Evolutionary conservation across 2,329 filamentous ascomycete species (phyloP).

Genomic region (Fusarium mundagurra): DNA sequence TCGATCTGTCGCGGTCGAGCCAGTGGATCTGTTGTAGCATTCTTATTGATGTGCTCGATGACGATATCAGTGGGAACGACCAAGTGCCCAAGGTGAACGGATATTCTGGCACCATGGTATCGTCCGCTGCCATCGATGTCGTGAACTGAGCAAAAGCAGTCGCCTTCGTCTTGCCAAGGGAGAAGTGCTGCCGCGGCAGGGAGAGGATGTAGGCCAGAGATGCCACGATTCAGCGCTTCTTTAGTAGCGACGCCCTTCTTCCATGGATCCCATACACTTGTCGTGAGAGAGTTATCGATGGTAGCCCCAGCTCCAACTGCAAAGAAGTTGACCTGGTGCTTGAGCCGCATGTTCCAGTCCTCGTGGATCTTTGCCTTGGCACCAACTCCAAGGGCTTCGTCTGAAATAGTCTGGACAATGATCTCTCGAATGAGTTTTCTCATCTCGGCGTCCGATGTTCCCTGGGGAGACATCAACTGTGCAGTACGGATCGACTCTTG

Average conservation of each 20-base stretch:
- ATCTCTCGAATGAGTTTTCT: constrained; percentile 52
- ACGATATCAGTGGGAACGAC: constrained; percentile 76
- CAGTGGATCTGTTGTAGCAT: constrained; percentile 68
- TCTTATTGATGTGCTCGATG: constrained; percentile 74
- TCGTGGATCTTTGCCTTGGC: constrained; percentile 58
- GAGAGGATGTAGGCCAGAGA: constrained; percentile 26
- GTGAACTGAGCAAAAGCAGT: constrained; percentile 83
- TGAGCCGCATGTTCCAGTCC: constrained; percentile 56
- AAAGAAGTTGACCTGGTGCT: constrained; percentile 78
- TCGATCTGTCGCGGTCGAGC: constrained; percentile 75
- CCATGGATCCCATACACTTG: constrained; percentile 61
- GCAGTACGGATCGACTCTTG: constrained; percentile 45
- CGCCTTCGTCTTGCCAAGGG: constrained; percentile 80
- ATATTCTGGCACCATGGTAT: constrained; percentile 70
- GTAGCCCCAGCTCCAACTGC: constrained; percentile 70
- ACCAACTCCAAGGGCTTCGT: constrained; percentile 58
- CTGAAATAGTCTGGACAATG: constrained; percentile 55
- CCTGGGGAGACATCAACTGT: constrained; percentile 37
- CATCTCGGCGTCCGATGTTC: constrained; percentile 55
- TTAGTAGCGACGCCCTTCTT: constrained; percentile 18
- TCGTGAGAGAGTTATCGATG: constrained; percentile 69
- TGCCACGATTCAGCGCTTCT: constrained; percentile 28
- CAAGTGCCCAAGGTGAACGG: constrained; percentile 65
- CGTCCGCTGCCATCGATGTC: constrained; percentile 52
- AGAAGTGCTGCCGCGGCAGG: constrained; percentile 66